phyloP scores from a whole-genome alignment of 192 early-diverging fungal species.

The Gigaspora rosea region DNA sequence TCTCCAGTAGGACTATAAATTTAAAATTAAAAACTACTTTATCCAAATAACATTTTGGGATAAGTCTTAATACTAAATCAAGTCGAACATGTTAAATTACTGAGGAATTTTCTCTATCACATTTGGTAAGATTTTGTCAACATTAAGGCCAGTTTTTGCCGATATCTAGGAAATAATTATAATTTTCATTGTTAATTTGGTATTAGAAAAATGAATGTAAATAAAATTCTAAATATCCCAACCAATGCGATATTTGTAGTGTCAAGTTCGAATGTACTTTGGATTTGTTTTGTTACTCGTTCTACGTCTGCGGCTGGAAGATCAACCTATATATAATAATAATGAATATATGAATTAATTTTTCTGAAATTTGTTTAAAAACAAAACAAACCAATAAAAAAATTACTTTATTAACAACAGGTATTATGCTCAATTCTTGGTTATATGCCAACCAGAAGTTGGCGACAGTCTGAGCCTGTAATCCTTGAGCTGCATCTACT shows the following conservation, averaged over 20 bases:
- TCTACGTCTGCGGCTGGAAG: slow-evolving; percentile 86
- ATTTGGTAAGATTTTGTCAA: slow-evolving; percentile 70
- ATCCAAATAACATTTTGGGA: background rate
- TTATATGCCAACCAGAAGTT: slow-evolving; percentile 95
- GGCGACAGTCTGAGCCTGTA: slow-evolving; percentile 97
- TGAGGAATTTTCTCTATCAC: slow-evolving; percentile 81
- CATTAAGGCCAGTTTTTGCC: slow-evolving; percentile 81
- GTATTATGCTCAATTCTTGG: slow-evolving; percentile 81
- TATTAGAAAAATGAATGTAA: background rate
- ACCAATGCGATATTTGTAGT: slow-evolving; percentile 56
- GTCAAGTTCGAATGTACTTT: slow-evolving; percentile 85
- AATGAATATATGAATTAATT: background rate
- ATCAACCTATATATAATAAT: slow-evolving; percentile 65
- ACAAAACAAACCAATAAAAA: background rate
- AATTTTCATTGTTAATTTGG: background rate
- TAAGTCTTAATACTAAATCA: background rate
- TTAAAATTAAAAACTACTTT: background rate
- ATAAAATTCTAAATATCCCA: background rate
- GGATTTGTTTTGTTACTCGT: slow-evolving; percentile 74
- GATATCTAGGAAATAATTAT: slow-evolving; percentile 59
- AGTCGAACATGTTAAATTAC: slow-evolving; percentile 32
- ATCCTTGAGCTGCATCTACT: slow-evolving; percentile 93
- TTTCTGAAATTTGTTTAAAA: background rate
- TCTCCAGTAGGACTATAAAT: slow-evolving; percentile 61
- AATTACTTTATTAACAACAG: slow-evolving; percentile 86